These are phyloP conservation scores for Poronia punctata DNA, from an alignment of 495 filamentous ascomycete genomes.

Conservation along the genomic window DNA sequence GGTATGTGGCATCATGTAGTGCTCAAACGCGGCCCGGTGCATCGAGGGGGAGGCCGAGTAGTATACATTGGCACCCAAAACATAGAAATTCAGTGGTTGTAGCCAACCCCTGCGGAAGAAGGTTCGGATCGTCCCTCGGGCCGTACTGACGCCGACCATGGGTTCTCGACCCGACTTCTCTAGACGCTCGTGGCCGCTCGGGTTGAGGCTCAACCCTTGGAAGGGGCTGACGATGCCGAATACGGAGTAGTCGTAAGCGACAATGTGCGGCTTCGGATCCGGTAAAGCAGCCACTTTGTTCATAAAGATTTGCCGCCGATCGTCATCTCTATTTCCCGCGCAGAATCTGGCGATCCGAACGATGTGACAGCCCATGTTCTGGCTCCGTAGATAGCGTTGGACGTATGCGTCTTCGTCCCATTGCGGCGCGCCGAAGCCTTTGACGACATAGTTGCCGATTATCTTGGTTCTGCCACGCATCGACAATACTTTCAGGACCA, in stretches of 20 bases:
- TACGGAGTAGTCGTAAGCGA: slow-evolving; percentile 66
- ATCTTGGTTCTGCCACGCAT: slow-evolving; percentile 62
- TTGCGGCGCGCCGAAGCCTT: slow-evolving; percentile 39
- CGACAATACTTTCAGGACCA: slow-evolving; percentile 47
- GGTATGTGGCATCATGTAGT: slow-evolving; percentile 65
- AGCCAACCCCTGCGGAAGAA: slow-evolving; percentile 50
- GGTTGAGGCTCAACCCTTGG: slow-evolving; percentile 60
- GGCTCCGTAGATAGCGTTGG: slow-evolving; percentile 49
- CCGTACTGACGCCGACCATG: slow-evolving; percentile 34
- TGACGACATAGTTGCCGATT: slow-evolving; percentile 59
- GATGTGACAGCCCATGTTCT: slow-evolving; percentile 60
- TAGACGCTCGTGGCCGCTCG: slow-evolving; percentile 61
- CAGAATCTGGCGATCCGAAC: slow-evolving; percentile 62
- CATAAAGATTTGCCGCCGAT: slow-evolving; percentile 50
- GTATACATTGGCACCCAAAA: slow-evolving; percentile 63
- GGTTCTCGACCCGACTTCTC: slow-evolving; percentile 38
- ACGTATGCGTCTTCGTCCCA: slow-evolving; percentile 59
- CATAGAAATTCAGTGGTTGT: slow-evolving; percentile 67
- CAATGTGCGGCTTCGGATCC: slow-evolving; percentile 51
- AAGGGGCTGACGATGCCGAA: slow-evolving; percentile 60
- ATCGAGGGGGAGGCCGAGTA: slow-evolving; percentile 75
- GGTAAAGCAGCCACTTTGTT: slow-evolving; percentile 41
- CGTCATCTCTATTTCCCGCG: slow-evolving; percentile 50
- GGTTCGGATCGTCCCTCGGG: slow-evolving; percentile 46
- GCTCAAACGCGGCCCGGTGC: slow-evolving; percentile 68